Evolutionary conservation across 257 asterid species (phyloP).

Genomic region (Solanum chiquidenum): DNA sequence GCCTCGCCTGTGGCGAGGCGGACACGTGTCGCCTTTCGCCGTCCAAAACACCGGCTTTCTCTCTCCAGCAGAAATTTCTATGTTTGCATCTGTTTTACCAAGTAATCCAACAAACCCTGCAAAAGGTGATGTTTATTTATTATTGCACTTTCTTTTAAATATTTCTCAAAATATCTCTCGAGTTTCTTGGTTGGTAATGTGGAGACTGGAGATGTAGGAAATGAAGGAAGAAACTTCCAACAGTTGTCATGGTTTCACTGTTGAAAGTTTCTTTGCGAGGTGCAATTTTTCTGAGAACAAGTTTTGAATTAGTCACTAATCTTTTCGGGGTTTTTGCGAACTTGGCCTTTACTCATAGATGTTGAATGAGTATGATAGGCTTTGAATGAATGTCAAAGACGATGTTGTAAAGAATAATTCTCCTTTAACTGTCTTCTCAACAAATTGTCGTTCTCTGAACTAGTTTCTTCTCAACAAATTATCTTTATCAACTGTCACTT

Average conservation of each 20-base stretch:
- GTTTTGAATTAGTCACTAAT: neutral
- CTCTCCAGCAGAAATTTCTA: neutral
- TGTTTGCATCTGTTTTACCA: neutral
- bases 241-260: neutral
- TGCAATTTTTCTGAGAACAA: neutral
- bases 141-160: neutral
- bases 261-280: neutral
- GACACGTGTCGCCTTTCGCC: neutral
- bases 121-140: neutral
- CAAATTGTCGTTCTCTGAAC: neutral
- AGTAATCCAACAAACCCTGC: neutral
- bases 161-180: neutral
- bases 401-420: neutral
- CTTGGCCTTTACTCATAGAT: neutral
- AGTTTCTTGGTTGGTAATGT: neutral
- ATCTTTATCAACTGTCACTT: neutral
- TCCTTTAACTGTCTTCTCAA: neutral
- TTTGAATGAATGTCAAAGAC: neutral
- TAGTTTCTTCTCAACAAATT: neutral
- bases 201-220: neutral
- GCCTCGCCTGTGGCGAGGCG: too few relatives aligned
- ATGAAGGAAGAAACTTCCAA: neutral
- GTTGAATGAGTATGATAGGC: neutral
- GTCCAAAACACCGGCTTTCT: neutral
- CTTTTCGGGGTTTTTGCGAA: neutral